Evolutionary conservation across 257 asterid genomes (phyloP).

Genomic region (Nicotiana obtusifolia): DNA sequence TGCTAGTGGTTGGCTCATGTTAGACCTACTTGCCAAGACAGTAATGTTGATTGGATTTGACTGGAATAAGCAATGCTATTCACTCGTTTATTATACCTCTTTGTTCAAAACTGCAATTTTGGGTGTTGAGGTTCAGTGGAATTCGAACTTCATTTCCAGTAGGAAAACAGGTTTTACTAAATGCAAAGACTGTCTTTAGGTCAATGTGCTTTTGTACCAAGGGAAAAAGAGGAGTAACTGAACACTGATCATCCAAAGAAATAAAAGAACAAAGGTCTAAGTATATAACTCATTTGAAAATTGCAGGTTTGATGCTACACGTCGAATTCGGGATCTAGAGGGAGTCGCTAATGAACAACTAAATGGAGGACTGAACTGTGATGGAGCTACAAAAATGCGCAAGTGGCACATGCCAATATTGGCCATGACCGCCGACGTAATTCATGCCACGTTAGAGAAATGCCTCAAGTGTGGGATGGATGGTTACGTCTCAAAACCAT

Average conservation of each 20-base stretch:
- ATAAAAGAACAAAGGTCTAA: not conserved
- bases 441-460: slow-evolving; percentile 70
- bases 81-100: not conserved
- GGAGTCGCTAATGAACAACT: slow-evolving; percentile 29
- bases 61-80: not conserved
- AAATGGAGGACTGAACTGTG: slow-evolving; percentile 21
- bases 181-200: not conserved
- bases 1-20: not conserved
- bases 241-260: not conserved
- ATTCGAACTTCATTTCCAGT: not conserved
- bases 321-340: slow-evolving; percentile 71
- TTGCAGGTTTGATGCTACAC: slow-evolving; percentile 83
- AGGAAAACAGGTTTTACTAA: not conserved
- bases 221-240: not conserved
- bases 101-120: not conserved
- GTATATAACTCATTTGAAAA: not conserved
- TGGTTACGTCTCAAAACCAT: slow-evolving; percentile 86
- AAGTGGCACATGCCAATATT: slow-evolving; percentile 75
- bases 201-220: not conserved
- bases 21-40: not conserved
- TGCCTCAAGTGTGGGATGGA: slow-evolving; percentile 81
- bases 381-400: not conserved
- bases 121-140: not conserved
- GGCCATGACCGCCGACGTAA: slow-evolving; percentile 96
- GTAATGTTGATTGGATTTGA: not conserved